Evolutionary conservation across 768 basidiomycete genomes (phyloP), one percentile per base, ranked within the genome.

Genomic region (Lactarius quietus): DNA sequence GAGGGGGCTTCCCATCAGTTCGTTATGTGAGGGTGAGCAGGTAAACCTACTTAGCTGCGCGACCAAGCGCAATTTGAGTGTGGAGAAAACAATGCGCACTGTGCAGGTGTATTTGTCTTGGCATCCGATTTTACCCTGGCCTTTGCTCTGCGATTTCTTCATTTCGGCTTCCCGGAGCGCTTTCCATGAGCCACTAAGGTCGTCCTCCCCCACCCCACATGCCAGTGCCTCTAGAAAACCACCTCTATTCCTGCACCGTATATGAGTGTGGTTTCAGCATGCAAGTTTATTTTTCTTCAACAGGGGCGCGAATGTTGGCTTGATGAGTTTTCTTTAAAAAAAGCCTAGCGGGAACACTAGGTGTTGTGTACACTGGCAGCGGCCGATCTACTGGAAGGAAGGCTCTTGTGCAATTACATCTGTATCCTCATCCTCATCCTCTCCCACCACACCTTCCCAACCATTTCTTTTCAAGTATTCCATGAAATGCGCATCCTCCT

Each of bases 381-480:
- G 12, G 5, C n/a, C 6, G 48, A 51, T 31, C 33, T 18, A 15
- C 3, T 35, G 54, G 33, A 55, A 35, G 54, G 33, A 55, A 35
- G 54, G n/a, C 31, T 35, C 54, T 55, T 18, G 18, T 41, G 31
- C 31, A 39, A 59, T 59, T 33, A 66, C n/a, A 29, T 68, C 71
- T 29, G 70, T 71, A 33, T 78, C 79, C 33, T 79, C 79, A 33
- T 78, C 79, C 33, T 79, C 79, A 51, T 81, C 83, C 63, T 86
- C 85, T 10, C 88, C 88, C 31, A 89, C 79, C 57, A 80, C 76
- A 17, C 88, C 87, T 62, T 81, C 74, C 87, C 88, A 90, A 17
- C 87, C 88, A 70, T 88, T 84, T 3, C 80, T 83, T 5, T 77
- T 74, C 39, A 90, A 76, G 73, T 84, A 90, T 64, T 78, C 73